Evolutionary conservation across 2,329 filamentous ascomycete species (phyloP).

Genomic region (Volutella citrinella): DNA sequence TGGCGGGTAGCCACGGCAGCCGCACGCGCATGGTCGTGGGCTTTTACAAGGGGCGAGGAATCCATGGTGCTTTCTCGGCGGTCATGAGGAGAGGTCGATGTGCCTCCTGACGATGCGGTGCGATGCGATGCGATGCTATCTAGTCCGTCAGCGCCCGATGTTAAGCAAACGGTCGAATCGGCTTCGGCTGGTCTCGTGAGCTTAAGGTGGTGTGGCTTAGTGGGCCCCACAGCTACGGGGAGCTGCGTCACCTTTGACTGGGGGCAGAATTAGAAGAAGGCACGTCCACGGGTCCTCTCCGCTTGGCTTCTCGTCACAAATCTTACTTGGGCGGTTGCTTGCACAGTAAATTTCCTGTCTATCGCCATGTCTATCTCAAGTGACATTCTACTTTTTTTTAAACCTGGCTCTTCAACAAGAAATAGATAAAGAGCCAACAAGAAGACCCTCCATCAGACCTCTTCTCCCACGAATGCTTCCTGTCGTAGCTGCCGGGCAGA

Average conservation of each 20-base stretch:
- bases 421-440: conserved; percentile 3
- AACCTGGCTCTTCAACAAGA: conserved; percentile 1
- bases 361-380: conserved; percentile 3
- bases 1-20: conserved; percentile 77
- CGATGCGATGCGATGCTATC: conserved; percentile 1
- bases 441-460: conserved; percentile 2
- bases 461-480: conserved; percentile 7
- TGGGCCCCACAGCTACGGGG: too few relatives aligned
- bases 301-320: conserved; percentile 2
- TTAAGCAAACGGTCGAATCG: too few relatives aligned
- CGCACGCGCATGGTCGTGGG: conserved; percentile 84
- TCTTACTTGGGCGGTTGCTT: conserved; percentile 3
- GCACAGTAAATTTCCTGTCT: conserved; percentile 1
- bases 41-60: conserved; percentile 50
- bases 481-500: conserved; percentile 9
- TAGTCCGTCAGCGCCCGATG: too few relatives aligned
- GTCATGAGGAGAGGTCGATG: conserved; percentile 8
- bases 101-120: not conserved
- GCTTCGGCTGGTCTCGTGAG: too few relatives aligned
- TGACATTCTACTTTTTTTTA: conserved; percentile 3
- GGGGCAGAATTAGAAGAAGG: too few relatives aligned
- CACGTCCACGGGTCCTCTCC: too few relatives aligned
- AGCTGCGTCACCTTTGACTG: too few relatives aligned
- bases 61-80: conserved; percentile 39
- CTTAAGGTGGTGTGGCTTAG: too few relatives aligned